A percentile compares a stretch with the other conserved stretches of the same genome.
These are phyloP conservation scores for Cutaneotrichosporon mucoides DNA, from an alignment of 1,284 basidiomycete genomes.

Conservation along the genomic window DNA sequence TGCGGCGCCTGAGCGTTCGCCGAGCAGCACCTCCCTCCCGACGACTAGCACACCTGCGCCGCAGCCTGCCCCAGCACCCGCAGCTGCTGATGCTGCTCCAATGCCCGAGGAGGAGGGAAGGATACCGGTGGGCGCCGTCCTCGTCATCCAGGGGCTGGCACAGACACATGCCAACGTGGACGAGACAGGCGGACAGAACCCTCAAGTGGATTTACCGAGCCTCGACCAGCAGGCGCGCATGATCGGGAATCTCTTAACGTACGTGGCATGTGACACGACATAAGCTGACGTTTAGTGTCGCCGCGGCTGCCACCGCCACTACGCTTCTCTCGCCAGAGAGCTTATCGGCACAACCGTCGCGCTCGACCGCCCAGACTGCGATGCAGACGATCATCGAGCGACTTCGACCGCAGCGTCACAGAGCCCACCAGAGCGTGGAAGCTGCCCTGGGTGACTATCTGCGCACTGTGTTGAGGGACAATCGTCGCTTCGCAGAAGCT, in stretches of 20 bases:
- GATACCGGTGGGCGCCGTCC: slow-evolving; percentile 40
- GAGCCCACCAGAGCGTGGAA: slow-evolving; percentile 32
- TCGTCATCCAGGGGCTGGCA: slow-evolving; percentile 47
- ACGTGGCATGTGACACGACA: slow-evolving; percentile 12
- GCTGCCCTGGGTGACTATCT: slow-evolving; percentile 42
- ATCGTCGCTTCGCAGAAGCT: slow-evolving; percentile 20
- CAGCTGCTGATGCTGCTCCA: neutral
- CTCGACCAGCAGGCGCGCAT: slow-evolving; percentile 45
- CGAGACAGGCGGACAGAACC: neutral
- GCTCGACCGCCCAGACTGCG: slow-evolving; percentile 25
- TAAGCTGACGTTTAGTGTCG: slow-evolving; percentile 29
- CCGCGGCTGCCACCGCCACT: slow-evolving; percentile 44
- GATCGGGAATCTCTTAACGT: slow-evolving; percentile 47
- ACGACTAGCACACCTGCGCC: neutral
- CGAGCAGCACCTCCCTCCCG: neutral
- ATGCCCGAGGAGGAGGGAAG: slow-evolving; percentile 11
- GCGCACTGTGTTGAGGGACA: slow-evolving; percentile 33
- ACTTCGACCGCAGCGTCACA: slow-evolving; percentile 30
- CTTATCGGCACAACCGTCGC: slow-evolving; percentile 16
- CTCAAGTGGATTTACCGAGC: slow-evolving; percentile 17
- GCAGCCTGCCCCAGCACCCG: neutral
- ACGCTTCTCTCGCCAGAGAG: slow-evolving; percentile 35
- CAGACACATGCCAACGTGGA: slow-evolving; percentile 35
- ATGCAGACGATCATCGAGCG: slow-evolving; percentile 40
- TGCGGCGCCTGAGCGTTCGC: slow-evolving; percentile 4